These are phyloP conservation scores for Tetrahymena elliotti DNA, from an alignment of 73 alveolate genomes.

Conservation along the genomic window DNA sequence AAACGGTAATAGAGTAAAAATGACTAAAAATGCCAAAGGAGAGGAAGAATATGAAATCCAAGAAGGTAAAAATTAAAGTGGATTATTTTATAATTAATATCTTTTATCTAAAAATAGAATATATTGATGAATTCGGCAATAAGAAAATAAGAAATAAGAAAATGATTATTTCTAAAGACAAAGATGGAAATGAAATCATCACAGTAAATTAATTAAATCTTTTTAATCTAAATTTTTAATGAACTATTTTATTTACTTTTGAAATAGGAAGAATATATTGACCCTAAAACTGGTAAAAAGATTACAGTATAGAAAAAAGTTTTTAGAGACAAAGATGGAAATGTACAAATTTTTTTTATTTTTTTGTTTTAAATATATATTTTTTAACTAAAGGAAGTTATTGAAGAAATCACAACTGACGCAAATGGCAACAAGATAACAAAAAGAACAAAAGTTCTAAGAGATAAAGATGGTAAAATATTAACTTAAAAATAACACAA, in stretches of 20 bases:
- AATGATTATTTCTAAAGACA: slow-evolving; percentile 38
- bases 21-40: slow-evolving; percentile 13
- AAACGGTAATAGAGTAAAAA: slow-evolving; percentile 13
- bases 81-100: not conserved
- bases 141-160: slow-evolving; percentile 17
- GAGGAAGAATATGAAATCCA: slow-evolving; percentile 33
- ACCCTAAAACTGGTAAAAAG: slow-evolving; percentile 29
- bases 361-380: not conserved
- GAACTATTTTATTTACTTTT: no score
- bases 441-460: slow-evolving; percentile 14
- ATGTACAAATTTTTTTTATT: slow-evolving; percentile 1
- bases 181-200: slow-evolving; percentile 38
- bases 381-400: slow-evolving; percentile 7
- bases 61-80: not conserved
- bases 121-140: slow-evolving; percentile 17
- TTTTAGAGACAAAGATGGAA: slow-evolving; percentile 33
- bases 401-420: slow-evolving; percentile 28
- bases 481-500: not conserved
- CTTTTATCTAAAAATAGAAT: not conserved
- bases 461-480: slow-evolving; percentile 34
- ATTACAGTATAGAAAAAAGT: slow-evolving; percentile 6
- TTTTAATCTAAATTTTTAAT: no score
- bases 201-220: not conserved
- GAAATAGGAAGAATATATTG: slow-evolving; percentile 20
- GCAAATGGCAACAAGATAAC: slow-evolving; percentile 30